Base-by-base conservation (phyloP, 2,329 filamentous ascomycete species). In the Colletotrichum tropicale region DNA sequence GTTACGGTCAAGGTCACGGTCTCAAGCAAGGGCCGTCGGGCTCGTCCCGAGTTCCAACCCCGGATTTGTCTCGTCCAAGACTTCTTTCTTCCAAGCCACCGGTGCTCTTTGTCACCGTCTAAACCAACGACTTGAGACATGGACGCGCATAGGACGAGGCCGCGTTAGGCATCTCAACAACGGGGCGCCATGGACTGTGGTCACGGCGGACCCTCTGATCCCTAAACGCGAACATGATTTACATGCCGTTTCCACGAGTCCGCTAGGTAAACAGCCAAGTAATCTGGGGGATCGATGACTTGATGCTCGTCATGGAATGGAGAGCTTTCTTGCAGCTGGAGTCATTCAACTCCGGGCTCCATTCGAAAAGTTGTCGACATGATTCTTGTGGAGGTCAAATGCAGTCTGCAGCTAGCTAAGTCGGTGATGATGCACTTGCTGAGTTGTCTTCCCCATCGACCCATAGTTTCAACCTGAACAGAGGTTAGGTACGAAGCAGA, bases 391-490 rank as follows among this genome's bases (percentile, higher is more conserved):
- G 64, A 36, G n/a, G 26, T 67, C 7, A 32, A 48, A 28, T 62
- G 62, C 26, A 55, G n/a, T 32, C 24, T 66, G 72, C 43, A 62
- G 15, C 65, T 58, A 36, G 21, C 21, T 21, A 62, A 61, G 55
- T 60, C 38, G 48, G 66, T 34, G n/a, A 69, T 36, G 38, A 65
- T 66, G 73, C 68, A 65, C 15, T 16, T 43, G 55, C 30, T 76
- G 68, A 38, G 73, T 58, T 71, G 65, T 73, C 73, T 48, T 24
- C 71, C 36, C 68, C 62, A 64, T 52, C 56, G 66, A 67, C 68
- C 75, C 73, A 73, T 76, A 60, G 36, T 76, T 77, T 62, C 65
- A 66, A 73, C 75, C 66, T 66, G 65, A 77, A 34, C 21, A 24
- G 58, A 8, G 34, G 70, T 55, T 60, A 70, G 26, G 58, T 32